Conservation (phyloP, 306 rosid species). For the Prunus mira region DNA sequence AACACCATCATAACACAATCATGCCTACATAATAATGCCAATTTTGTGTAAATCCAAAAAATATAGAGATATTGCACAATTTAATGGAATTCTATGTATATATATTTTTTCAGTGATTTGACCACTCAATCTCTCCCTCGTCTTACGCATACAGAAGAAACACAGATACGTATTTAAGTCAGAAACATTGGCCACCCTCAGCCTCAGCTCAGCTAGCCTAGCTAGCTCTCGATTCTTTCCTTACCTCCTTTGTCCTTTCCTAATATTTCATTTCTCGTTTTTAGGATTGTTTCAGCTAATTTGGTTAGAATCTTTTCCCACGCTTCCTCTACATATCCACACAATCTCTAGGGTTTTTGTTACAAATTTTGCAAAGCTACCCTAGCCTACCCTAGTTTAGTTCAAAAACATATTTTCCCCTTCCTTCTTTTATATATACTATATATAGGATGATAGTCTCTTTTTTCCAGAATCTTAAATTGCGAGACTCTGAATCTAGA, state of each 20-base stretch:
- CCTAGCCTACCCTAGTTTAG: slow-evolving; percentile 4
- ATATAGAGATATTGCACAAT: background rate
- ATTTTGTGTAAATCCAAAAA: background rate
- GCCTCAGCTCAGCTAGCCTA: background rate
- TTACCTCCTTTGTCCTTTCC: slow-evolving; percentile 86
- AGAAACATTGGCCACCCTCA: slow-evolving; percentile 44
- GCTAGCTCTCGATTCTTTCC: background rate
- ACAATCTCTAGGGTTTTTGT: slow-evolving; percentile 27
- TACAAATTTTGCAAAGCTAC: slow-evolving; percentile 23
- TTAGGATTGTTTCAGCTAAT: slow-evolving; percentile 45
- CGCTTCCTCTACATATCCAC: slow-evolving; percentile 16
- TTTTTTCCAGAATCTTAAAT: too few relatives aligned
- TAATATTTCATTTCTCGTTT: slow-evolving; percentile 3
- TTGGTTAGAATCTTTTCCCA: slow-evolving; percentile 51
- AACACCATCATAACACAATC: slow-evolving; percentile 46
- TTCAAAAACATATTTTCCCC: slow-evolving; percentile 25
- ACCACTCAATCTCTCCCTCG: slow-evolving; percentile 72
- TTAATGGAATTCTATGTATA: background rate
- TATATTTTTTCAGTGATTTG: slow-evolving; percentile 59
- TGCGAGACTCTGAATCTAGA: accelerated
- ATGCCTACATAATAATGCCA: slow-evolving; percentile 25
- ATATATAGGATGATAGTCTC: too few relatives aligned
- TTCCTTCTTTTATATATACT: too few relatives aligned
- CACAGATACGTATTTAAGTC: slow-evolving; percentile 75
- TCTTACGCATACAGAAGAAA: slow-evolving; percentile 46